Conservation (phyloP, 163 green algal genomes). For the Trebouxia gelatinosa region DNA sequence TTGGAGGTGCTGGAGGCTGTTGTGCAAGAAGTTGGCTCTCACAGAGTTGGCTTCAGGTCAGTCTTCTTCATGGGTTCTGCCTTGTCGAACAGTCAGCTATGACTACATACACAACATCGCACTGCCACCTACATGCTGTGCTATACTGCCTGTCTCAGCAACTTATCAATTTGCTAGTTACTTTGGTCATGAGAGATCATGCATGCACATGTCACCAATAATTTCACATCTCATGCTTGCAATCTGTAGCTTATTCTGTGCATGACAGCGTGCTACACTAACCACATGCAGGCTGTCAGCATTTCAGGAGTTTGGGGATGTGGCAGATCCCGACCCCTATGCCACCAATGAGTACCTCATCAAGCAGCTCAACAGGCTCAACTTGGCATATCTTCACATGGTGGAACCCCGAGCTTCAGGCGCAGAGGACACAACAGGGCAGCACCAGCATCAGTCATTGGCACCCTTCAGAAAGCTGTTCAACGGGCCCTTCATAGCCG, state of each 20-base stretch:
- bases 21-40: constrained; percentile 55
- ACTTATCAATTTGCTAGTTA: too few species aligned
- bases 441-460: constrained; percentile 30
- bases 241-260: too few species aligned
- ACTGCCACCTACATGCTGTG: too few species aligned
- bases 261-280: too few species aligned
- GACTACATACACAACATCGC: too few species aligned
- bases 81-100: too few species aligned
- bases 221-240: too few species aligned
- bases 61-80: too few species aligned
- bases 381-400: constrained; percentile 74
- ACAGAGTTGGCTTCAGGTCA: constrained; percentile 50
- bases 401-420: constrained; percentile 56
- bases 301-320: constrained; percentile 25
- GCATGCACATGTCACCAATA: too few species aligned
- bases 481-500: constrained; percentile 65
- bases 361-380: constrained; percentile 65
- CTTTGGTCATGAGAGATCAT: too few species aligned
- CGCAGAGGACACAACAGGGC: background rate
- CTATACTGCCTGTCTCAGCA: too few species aligned
- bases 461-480: constrained; percentile 63
- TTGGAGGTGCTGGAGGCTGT: constrained; percentile 56
- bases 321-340: constrained; percentile 54
- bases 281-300: constrained; percentile 25
- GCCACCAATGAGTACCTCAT: constrained; percentile 53